phyloP scores from a whole-genome alignment of 768 basidiomycete species.

The Collybia mongolica region DNA sequence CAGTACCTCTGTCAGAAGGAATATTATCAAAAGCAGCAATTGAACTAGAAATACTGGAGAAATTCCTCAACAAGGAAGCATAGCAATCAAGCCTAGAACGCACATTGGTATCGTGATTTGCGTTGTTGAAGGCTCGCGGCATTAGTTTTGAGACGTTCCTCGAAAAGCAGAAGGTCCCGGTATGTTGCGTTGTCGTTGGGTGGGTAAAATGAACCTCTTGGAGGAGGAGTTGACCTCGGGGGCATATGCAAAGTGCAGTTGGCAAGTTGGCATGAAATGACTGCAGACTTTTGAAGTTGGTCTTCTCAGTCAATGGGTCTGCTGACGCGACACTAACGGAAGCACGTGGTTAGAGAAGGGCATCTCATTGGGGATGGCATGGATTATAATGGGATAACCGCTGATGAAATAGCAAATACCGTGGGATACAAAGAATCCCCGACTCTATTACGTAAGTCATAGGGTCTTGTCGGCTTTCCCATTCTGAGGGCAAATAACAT shows the following conservation, averaged over 20 bases:
- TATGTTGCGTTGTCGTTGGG: conserved; percentile 78
- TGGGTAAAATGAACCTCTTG: conserved; percentile 42
- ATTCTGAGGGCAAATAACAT: too few relatives aligned
- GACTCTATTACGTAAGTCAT: too few relatives aligned
- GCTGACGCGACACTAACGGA: too few relatives aligned
- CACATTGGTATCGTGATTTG: conserved; percentile 83
- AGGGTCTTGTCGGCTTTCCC: too few relatives aligned
- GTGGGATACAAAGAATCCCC: too few relatives aligned
- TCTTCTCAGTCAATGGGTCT: too few relatives aligned
- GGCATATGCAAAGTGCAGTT: conserved; percentile 4
- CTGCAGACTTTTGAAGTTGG: too few relatives aligned
- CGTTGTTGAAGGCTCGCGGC: conserved; percentile 77
- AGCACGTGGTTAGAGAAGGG: too few relatives aligned
- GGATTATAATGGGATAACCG: too few relatives aligned
- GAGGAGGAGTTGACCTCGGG: conserved; percentile 35
- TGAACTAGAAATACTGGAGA: conserved; percentile 71
- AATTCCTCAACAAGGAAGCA: background rate
- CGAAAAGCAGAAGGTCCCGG: conserved; percentile 87
- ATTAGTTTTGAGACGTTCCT: conserved; percentile 95
- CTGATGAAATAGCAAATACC: too few relatives aligned
- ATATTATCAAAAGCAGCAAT: conserved; percentile 62
- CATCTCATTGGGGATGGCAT: too few relatives aligned
- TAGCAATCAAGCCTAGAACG: conserved; percentile 23
- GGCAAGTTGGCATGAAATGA: background rate
- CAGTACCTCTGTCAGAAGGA: conserved; percentile 76